Percentiles rank a stretch among this genome's conserved stretches.
These are phyloP conservation scores for Candida cerambycidarum DNA, from an alignment of 805 yeast genomes.

Conservation along the genomic window DNA sequence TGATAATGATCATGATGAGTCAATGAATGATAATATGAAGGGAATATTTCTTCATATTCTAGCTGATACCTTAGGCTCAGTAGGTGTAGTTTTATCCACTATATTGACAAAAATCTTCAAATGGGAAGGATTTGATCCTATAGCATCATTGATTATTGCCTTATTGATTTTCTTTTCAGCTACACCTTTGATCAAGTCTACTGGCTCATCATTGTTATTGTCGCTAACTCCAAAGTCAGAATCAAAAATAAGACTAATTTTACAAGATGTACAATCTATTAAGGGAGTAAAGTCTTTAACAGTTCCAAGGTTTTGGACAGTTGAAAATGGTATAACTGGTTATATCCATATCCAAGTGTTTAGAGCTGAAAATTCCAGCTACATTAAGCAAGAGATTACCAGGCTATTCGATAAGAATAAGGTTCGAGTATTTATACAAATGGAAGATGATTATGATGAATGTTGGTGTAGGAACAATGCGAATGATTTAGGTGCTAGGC, in stretches of 20 bases:
- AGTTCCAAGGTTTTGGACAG: constrained; percentile 91
- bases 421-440: constrained; percentile 62
- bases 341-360: constrained; percentile 77
- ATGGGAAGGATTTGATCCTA: constrained; percentile 85
- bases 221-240: constrained; percentile 62
- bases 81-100: constrained; percentile 94
- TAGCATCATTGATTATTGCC: constrained; percentile 88
- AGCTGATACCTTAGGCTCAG: constrained; percentile 96
- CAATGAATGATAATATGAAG: constrained; percentile 69
- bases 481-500: constrained; percentile 6
- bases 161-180: constrained; percentile 77
- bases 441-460: constrained; percentile 59
- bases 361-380: constrained; percentile 62
- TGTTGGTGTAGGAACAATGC: constrained; percentile 62
- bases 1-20: constrained; percentile 3
- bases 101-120: constrained; percentile 63
- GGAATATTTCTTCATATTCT: constrained; percentile 92
- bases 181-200: constrained; percentile 76
- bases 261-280: constrained; percentile 65
- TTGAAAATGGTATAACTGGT: constrained; percentile 44
- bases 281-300: constrained; percentile 85
- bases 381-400: constrained; percentile 60
- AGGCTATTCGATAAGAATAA: constrained; percentile 49
- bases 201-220: constrained; percentile 71
- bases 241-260: constrained; percentile 56